phyloP scores from a whole-genome alignment of 2,329 filamentous ascomycete species.

The Cladosporium oxysporum region DNA sequence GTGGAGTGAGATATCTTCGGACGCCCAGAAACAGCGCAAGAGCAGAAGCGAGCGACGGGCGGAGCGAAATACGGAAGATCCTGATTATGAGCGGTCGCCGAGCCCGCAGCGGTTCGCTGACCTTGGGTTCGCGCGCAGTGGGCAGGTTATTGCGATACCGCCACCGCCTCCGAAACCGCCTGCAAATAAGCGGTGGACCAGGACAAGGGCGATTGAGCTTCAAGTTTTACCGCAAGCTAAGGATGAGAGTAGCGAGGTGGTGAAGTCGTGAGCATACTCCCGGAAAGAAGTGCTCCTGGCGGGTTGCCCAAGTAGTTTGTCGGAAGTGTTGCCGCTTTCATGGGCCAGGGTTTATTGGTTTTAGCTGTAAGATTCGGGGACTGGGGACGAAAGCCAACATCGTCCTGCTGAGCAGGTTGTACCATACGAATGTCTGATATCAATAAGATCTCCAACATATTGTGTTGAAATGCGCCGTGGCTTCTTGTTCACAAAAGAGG shows the following conservation, averaged over 20 bases:
- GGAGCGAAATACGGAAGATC: neutral
- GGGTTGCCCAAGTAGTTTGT: neutral
- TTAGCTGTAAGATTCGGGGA: neutral
- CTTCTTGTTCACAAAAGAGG: neutral
- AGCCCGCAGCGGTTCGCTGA: neutral
- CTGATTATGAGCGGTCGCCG: neutral
- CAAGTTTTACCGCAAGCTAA: neutral
- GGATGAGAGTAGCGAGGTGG: neutral
- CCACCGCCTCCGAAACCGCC: neutral
- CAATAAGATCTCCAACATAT: neutral
- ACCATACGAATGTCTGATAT: neutral
- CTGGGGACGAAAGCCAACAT: neutral
- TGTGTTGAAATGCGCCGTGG: neutral
- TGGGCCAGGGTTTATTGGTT: neutral
- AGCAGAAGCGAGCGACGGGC: neutral
- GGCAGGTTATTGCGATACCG: neutral
- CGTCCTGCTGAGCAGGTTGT: neutral
- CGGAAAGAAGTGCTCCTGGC: neutral
- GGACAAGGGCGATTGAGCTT: neutral
- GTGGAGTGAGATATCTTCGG: neutral
- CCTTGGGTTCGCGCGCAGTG: neutral
- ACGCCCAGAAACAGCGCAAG: neutral
- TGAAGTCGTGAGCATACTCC: neutral
- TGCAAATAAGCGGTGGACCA: neutral
- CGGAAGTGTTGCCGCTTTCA: neutral